Evolutionary conservation across 768 basidiomycete genomes (phyloP).

Genomic region (Suillus fuscotomentosus): DNA sequence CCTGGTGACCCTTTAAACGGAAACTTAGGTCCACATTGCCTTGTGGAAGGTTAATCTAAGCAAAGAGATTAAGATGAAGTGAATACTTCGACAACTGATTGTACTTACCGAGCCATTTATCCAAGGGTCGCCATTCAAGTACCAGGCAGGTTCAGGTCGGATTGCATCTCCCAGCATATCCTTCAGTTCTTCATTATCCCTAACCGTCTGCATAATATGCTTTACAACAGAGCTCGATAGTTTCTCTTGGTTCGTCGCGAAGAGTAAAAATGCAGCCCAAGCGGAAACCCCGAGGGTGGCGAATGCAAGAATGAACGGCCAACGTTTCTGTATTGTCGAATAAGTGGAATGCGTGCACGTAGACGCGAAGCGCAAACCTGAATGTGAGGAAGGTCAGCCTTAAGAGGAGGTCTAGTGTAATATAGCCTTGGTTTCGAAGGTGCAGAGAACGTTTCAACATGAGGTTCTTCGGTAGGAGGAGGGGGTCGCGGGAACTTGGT

Average conservation of each 20-base stretch:
- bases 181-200: conserved; percentile 47
- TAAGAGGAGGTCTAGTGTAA: conserved; percentile 39
- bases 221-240: conserved; percentile 73
- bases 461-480: conserved; percentile 28
- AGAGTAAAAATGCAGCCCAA: conserved; percentile 69
- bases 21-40: conserved; percentile 80
- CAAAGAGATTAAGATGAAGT: neutral
- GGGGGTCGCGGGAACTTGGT: conserved; percentile 22
- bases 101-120: conserved; percentile 63
- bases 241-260: conserved; percentile 75
- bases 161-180: conserved; percentile 60
- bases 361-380: conserved; percentile 25
- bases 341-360: neutral
- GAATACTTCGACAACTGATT: neutral
- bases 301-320: conserved; percentile 57
- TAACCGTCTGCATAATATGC: conserved; percentile 60
- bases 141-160: conserved; percentile 38
- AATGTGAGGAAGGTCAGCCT: conserved; percentile 42
- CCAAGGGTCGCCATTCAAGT: conserved; percentile 73
- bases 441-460: conserved; percentile 39
- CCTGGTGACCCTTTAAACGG: conserved; percentile 69
- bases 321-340: conserved; percentile 34
- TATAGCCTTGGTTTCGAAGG: conserved; percentile 45
- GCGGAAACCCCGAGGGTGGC: conserved; percentile 52
- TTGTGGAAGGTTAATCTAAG: conserved; percentile 68